phyloP scores from a whole-genome alignment of 2,329 filamentous ascomycete species.

The Trichoderma guizhouense region DNA sequence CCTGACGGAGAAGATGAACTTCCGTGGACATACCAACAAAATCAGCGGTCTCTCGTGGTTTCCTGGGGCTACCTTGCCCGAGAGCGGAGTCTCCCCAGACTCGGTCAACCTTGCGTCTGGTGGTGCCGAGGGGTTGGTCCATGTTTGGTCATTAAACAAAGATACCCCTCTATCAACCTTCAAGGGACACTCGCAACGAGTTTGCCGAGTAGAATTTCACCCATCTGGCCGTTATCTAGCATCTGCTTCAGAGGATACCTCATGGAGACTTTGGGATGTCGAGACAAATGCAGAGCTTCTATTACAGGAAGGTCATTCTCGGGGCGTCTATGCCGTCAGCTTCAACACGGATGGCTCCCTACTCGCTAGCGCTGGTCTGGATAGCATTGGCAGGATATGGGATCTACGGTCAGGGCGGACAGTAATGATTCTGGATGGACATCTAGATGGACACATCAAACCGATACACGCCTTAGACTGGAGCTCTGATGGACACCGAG shows the following conservation, averaged over 20 bases:
- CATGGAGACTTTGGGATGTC: constrained; percentile 95
- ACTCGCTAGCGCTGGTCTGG: constrained; percentile 84
- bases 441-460: constrained; percentile 76
- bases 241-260: constrained; percentile 92
- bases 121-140: constrained; percentile 80
- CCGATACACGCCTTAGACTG: constrained; percentile 93
- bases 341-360: constrained; percentile 92
- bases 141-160: constrained; percentile 85
- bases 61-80: constrained; percentile 73
- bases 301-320: constrained; percentile 89
- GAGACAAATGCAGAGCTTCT: constrained; percentile 79
- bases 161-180: constrained; percentile 82
- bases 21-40: constrained; percentile 83
- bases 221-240: constrained; percentile 86
- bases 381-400: constrained; percentile 95
- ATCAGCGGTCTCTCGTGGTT: constrained; percentile 90
- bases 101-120: constrained; percentile 85
- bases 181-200: constrained; percentile 77
- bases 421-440: constrained; percentile 91
- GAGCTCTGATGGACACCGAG: constrained; percentile 85
- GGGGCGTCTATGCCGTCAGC: constrained; percentile 84
- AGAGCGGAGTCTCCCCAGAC: constrained; percentile 66
- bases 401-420: constrained; percentile 89
- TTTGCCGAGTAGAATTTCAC: constrained; percentile 92
- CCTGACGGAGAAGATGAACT: constrained; percentile 69